Evolutionary conservation across 2,329 filamentous ascomycete species (phyloP).

Genomic region (Botrytis paeoniae): DNA sequence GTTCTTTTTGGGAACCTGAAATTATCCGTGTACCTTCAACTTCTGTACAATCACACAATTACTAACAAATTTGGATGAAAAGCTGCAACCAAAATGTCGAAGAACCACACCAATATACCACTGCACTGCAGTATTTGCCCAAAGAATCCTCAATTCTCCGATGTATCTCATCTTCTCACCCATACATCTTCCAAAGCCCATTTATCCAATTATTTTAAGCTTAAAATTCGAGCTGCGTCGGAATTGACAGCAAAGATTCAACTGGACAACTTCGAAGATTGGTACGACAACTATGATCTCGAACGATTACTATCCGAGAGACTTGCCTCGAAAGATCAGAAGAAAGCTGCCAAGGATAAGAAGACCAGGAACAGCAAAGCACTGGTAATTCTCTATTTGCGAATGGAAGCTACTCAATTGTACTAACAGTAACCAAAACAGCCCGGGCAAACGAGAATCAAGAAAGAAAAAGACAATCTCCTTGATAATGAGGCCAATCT

Average conservation of each 20-base stretch:
- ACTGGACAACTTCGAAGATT: conserved; percentile 69
- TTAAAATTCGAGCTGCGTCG: conserved; percentile 67
- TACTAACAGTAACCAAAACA: not conserved
- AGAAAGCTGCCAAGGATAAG: conserved; percentile 45
- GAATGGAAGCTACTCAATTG: not conserved
- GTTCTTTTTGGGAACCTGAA: not conserved
- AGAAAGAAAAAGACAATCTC: conserved; percentile 24
- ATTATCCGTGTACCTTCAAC: not conserved
- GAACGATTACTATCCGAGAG: conserved; percentile 73
- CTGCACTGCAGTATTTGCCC: conserved; percentile 82
- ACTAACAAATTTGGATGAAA: conserved; percentile 13
- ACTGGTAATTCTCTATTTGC: not conserved
- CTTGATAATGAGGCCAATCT: conserved; percentile 17
- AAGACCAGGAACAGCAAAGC: conserved; percentile 27
- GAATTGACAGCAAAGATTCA: conserved; percentile 62
- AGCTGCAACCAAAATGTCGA: conserved; percentile 29
- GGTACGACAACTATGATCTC: conserved; percentile 72
- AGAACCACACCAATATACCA: conserved; percentile 48
- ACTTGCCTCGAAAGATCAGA: conserved; percentile 72
- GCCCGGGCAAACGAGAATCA: conserved; percentile 14
- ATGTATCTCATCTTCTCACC: conserved; percentile 87
- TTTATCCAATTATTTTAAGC: conserved; percentile 76
- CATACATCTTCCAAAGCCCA: conserved; percentile 94
- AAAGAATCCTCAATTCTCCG: conserved; percentile 76
- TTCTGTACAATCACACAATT: not conserved